Evolutionary conservation across 352 stramenopile species (phyloP), one percentile per base, ranked within the genome.

Genomic region (Phytophthora tentaculata): DNA sequence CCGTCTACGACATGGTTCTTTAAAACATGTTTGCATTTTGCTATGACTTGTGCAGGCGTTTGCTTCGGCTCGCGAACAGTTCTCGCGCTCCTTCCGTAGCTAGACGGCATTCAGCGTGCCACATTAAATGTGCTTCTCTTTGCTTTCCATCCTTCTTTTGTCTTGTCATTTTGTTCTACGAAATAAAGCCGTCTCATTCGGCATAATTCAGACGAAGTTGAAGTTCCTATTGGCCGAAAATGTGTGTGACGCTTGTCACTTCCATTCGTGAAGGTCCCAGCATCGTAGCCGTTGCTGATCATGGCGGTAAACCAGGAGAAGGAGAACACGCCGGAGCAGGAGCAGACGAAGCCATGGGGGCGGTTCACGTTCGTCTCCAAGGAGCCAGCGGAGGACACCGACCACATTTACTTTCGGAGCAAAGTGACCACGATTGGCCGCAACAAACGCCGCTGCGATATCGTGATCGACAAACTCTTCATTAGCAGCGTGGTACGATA

Each of bases 51-150:
- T 56, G 20, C 51, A 94, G 83, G 88, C 88, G 13, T 95, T 96
- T 47, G 81, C 86, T 76, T 92, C 82, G 28, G 88, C 88, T 55
- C 86, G 88, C 56, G 88, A 96, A 74, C 88, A 96, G 57, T 95
- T 94, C 73, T 94, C 88, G 60, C 86, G 86, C 56, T 96, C 88
- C 51, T 96, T 96, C 87, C 88, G 88, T 69, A 91, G 85, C 69
- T 94, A 86, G 69, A 79, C 41, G 62, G 32, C 67, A 64, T 65
- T 13, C 23, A 66, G 17, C 26, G 13, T 66, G 53, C 64, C 64
- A 66, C 58, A 68, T 65, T 61, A 57, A 67, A 56, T 61, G 67
- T 74, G 67, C 26, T 29, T 67, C 54, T 61, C 41, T 22, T 9
- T 17, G 45, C 48, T 59, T 41, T 41, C 54, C 52, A 49, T 64